phyloP scores from a whole-genome alignment of 225 moss, liverwort and hornwort genomes.

The Lunularia cruciata region DNA sequence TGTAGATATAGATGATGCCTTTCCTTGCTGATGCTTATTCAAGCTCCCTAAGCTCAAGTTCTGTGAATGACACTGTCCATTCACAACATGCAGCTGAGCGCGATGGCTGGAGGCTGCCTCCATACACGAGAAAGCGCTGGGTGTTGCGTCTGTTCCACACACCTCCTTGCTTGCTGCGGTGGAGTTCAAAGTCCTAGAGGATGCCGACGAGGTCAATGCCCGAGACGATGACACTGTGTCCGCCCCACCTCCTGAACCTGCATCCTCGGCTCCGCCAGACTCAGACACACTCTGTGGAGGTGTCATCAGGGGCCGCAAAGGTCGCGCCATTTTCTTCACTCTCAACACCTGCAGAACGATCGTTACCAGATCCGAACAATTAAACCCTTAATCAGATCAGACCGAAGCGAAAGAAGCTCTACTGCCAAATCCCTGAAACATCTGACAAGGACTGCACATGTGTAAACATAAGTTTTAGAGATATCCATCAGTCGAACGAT shows the following conservation, averaged over 20 bases:
- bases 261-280: conserved; percentile 16
- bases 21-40: conserved; percentile 23
- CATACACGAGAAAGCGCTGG: conserved; percentile 23
- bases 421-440: no score
- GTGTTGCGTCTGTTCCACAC: conserved; percentile 15
- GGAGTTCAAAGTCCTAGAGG: conserved; percentile 22
- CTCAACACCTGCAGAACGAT: conserved; percentile 40
- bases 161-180: conserved; percentile 26
- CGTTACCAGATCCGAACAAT: not conserved
- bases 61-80: conserved; percentile 22
- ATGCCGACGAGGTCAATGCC: conserved; percentile 17
- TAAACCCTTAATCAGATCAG: no score
- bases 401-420: no score
- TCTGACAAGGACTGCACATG: no score
- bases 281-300: conserved; percentile 44
- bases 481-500: no score
- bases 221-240: conserved; percentile 12
- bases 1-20: conserved; percentile 11
- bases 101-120: conserved; percentile 24
- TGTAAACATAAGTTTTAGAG: no score
- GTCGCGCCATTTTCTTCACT: conserved; percentile 45
- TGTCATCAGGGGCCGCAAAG: conserved; percentile 27
- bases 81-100: conserved; percentile 16
- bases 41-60: conserved; percentile 25
- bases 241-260: conserved; percentile 13